Percentiles rank a stretch among this genome's conserved stretches.
Evolutionary conservation across 2,329 filamentous ascomycete species (phyloP).

Genomic region (Ascochyta lentis): DNA sequence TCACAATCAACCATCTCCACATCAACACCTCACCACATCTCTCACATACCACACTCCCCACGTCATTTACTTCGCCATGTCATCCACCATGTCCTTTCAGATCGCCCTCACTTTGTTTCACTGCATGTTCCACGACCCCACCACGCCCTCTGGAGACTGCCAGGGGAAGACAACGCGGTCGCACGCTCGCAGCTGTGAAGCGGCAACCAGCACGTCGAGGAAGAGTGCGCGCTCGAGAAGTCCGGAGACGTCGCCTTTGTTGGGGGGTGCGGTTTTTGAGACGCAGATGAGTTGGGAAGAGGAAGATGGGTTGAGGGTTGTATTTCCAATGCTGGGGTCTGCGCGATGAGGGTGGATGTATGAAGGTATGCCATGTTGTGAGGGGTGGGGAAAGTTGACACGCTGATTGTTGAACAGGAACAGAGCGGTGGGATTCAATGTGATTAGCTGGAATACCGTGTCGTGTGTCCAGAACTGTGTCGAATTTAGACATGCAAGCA

Average conservation of each 20-base stretch:
- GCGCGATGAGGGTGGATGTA: background rate
- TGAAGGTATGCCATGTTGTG: background rate
- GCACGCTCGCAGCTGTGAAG: background rate
- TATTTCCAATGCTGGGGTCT: conserved; percentile 8
- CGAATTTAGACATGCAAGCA: too few species aligned
- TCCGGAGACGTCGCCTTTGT: conserved; percentile 1
- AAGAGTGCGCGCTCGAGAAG: background rate
- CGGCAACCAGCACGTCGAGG: background rate
- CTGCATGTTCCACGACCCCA: conserved; percentile 1
- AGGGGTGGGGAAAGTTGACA: background rate
- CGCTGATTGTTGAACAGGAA: background rate
- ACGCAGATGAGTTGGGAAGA: background rate
- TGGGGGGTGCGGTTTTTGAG: background rate
- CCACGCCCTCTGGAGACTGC: background rate
- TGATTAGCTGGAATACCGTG: too few species aligned
- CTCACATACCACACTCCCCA: too few species aligned
- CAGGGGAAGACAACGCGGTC: background rate
- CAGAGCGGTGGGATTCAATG: too few species aligned
- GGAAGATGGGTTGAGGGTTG: background rate
- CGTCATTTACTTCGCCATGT: background rate
- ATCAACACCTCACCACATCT: too few species aligned
- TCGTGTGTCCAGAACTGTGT: too few species aligned
- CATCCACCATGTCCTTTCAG: conserved; percentile 11
- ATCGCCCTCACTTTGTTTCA: conserved; percentile 7
- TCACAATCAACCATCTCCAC: too few species aligned